Percentiles rank a stretch among this genome's conserved stretches.
These are phyloP conservation scores for Metschnikowia picachoensis DNA, from an alignment of 805 yeast genomes.

Conservation along the genomic window DNA sequence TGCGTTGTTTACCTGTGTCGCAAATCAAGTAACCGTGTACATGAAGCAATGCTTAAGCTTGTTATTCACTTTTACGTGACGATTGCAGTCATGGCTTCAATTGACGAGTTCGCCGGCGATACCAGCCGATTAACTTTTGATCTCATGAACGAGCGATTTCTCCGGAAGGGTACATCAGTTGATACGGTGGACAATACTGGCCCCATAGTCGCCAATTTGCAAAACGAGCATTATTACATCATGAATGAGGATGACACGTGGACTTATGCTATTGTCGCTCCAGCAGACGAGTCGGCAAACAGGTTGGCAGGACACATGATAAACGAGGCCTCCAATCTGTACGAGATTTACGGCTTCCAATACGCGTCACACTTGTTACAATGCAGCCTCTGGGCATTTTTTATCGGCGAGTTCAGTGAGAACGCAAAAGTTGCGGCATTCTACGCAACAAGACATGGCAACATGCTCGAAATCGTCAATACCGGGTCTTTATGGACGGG, in stretches of 20 bases:
- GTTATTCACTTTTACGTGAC: too few species aligned
- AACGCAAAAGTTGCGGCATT: background rate
- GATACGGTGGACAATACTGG: background rate
- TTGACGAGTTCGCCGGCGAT: too few species aligned
- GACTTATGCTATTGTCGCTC: background rate
- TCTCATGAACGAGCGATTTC: background rate
- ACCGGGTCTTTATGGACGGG: constrained; percentile 4
- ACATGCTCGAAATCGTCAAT: background rate
- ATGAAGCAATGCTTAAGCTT: too few species aligned
- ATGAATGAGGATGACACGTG: background rate
- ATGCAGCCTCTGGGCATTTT: background rate
- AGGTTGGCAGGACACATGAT: background rate
- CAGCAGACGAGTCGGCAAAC: background rate
- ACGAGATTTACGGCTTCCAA: background rate
- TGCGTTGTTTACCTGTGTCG: too few species aligned
- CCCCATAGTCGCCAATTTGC: background rate
- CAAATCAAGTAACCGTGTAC: too few species aligned
- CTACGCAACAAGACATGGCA: background rate
- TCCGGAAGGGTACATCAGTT: too few species aligned
- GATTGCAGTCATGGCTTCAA: too few species aligned
- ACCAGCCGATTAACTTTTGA: background rate
- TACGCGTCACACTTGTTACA: background rate
- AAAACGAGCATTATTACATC: background rate
- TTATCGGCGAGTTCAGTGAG: background rate
- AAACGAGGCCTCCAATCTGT: background rate